Evolutionary conservation across 352 stramenopile genomes (phyloP).

Genomic region (Phytophthora aleatoria): DNA sequence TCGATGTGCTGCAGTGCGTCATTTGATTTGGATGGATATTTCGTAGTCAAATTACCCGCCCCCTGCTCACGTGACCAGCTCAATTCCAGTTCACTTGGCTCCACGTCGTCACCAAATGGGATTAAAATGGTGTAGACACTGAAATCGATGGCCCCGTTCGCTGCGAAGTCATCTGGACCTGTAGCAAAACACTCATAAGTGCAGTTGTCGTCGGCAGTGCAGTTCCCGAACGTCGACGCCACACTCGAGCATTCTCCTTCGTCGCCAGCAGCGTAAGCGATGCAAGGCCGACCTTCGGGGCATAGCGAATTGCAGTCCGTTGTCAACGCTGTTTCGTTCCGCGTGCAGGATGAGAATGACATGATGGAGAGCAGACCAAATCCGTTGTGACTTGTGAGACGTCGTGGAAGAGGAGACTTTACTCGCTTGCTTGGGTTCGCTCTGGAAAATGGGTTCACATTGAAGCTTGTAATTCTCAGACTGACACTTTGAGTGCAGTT

Average conservation of each 20-base stretch:
- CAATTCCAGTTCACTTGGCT: not conserved
- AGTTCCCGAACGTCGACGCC: conserved; percentile 41
- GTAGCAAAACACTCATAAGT: conserved; percentile 66
- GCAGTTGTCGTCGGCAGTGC: conserved; percentile 43
- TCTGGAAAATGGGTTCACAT: conserved; percentile 19
- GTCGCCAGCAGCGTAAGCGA: conserved; percentile 44
- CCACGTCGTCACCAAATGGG: conserved; percentile 43
- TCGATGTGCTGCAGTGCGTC: conserved; percentile 46
- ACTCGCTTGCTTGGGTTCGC: conserved; percentile 3
- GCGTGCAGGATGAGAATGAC: conserved; percentile 28
- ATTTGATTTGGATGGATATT: conserved; percentile 47
- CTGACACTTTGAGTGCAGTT: not conserved
- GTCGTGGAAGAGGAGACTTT: conserved; percentile 6
- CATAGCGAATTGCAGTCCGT: conserved; percentile 51
- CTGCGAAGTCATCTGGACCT: conserved; percentile 49
- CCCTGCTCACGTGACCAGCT: too few relatives aligned
- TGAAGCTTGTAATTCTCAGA: not conserved
- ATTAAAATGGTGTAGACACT: conserved; percentile 64
- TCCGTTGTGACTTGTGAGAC: conserved; percentile 15
- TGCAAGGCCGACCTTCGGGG: conserved; percentile 53
- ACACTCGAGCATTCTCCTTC: conserved; percentile 18
- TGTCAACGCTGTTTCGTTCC: conserved; percentile 51
- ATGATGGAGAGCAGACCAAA: conserved; percentile 6
- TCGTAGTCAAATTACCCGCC: conserved; percentile 26
- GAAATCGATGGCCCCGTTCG: conserved; percentile 58